Evolutionary conservation across 805 yeast genomes (phyloP).

Genomic region (Wickerhamiella siamensis): DNA sequence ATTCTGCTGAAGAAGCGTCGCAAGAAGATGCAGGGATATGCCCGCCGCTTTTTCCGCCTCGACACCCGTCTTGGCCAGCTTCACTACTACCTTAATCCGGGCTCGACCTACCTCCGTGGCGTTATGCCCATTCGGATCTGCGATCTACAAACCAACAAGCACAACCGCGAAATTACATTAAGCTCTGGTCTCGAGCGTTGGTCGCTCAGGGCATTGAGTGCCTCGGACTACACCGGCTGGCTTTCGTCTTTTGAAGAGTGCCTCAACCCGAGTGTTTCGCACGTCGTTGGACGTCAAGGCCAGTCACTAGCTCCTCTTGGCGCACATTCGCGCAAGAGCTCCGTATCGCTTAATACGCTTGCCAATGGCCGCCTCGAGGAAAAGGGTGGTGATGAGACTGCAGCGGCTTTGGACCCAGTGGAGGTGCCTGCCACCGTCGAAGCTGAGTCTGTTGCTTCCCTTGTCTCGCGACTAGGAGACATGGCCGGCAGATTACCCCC

Average conservation of each 20-base stretch:
- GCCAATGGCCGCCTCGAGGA: not conserved
- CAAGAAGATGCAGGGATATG: constrained; percentile 73
- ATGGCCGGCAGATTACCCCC: not conserved
- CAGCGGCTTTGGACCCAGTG: too few species aligned
- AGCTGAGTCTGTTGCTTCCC: not conserved
- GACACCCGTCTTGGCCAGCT: constrained; percentile 72
- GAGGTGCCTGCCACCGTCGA: too few species aligned
- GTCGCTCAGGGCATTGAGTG: constrained; percentile 59
- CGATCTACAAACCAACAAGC: constrained; percentile 65
- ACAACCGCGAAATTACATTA: constrained; percentile 53
- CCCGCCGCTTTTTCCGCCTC: constrained; percentile 68
- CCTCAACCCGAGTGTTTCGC: constrained; percentile 7
- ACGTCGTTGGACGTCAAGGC: constrained; percentile 6
- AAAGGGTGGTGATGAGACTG: not conserved
- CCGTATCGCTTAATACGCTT: not conserved
- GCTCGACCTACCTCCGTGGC: constrained; percentile 66
- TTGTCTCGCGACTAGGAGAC: not conserved
- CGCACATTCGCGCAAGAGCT: not conserved
- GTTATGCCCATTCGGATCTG: constrained; percentile 78
- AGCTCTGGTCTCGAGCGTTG: constrained; percentile 95
- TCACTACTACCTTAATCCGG: constrained; percentile 61
- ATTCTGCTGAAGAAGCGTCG: constrained; percentile 65
- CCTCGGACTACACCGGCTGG: constrained; percentile 67
- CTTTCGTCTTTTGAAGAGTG: constrained; percentile 53
- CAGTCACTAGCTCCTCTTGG: not conserved